phyloP scores from a whole-genome alignment of 192 early-diverging fungal species.

The Dispira parvispora region DNA sequence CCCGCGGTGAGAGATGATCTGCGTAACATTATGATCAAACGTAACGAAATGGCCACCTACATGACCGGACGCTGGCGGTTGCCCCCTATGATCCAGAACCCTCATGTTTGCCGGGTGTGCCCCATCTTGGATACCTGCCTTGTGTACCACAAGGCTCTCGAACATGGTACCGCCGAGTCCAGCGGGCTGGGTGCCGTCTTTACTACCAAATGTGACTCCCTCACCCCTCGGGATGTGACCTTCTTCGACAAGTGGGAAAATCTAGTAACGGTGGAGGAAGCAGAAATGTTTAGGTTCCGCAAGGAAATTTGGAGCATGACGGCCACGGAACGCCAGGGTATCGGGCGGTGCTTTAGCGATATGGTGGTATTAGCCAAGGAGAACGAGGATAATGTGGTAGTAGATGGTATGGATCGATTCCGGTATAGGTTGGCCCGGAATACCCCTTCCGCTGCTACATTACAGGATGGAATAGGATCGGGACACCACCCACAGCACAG shows the following conservation, averaged over 20 bases:
- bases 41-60: constrained; percentile 58
- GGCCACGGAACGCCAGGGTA: constrained; percentile 28
- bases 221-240: constrained; percentile 33
- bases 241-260: constrained; percentile 71
- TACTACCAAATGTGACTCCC: constrained; percentile 37
- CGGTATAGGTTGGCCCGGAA: constrained; percentile 8
- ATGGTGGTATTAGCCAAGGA: constrained; percentile 16
- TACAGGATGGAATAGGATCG: background rate
- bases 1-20: constrained; percentile 45
- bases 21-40: constrained; percentile 43
- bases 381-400: constrained; percentile 5
- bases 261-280: constrained; percentile 60
- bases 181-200: constrained; percentile 44
- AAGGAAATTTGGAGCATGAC: constrained; percentile 53
- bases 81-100: constrained; percentile 53
- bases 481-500: background rate
- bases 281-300: constrained; percentile 36
- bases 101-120: constrained; percentile 50
- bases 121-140: constrained; percentile 43
- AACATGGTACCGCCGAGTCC: constrained; percentile 36
- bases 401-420: constrained; percentile 10
- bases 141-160: constrained; percentile 54
- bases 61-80: constrained; percentile 24
- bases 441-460: background rate
- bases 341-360: constrained; percentile 24